Conservation (phyloP, 352 stramenopile genomes). For the Peronospora destructor region DNA sequence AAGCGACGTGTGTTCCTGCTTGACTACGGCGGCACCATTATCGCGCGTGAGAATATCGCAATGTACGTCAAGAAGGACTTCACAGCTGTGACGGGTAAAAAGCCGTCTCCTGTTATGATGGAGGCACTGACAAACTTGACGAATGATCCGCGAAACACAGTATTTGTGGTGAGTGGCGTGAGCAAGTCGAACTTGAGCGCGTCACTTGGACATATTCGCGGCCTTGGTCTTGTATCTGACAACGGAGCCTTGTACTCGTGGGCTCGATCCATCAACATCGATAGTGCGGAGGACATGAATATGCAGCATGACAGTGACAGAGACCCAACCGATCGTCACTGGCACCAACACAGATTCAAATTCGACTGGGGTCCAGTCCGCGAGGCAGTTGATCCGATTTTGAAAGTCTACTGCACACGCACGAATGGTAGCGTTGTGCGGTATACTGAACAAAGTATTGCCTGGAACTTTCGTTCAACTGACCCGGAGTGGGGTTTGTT, state of each 20-base stretch:
- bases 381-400: slow-evolving; percentile 86
- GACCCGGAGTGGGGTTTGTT: slow-evolving; percentile 95
- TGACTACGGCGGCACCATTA: slow-evolving; percentile 97
- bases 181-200: slow-evolving; percentile 86
- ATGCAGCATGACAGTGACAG: slow-evolving; percentile 21
- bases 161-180: slow-evolving; percentile 97
- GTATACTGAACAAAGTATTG: slow-evolving; percentile 91
- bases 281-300: slow-evolving; percentile 33
- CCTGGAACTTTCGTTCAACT: slow-evolving; percentile 95
- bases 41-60: slow-evolving; percentile 84
- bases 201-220: slow-evolving; percentile 88
- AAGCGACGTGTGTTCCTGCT: slow-evolving; percentile 92
- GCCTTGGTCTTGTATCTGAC: slow-evolving; percentile 90
- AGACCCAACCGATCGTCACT: slow-evolving; percentile 38
- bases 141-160: slow-evolving; percentile 89
- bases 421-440: slow-evolving; percentile 94
- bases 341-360: slow-evolving; percentile 74
- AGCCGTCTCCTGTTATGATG: slow-evolving; percentile 84
- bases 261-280: slow-evolving; percentile 49
- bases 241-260: slow-evolving; percentile 94
- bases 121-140: slow-evolving; percentile 85
- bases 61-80: slow-evolving; percentile 97
- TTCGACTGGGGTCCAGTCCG: slow-evolving; percentile 91
- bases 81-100: slow-evolving; percentile 90
- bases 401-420: slow-evolving; percentile 92